phyloP scores from a whole-genome alignment of 495 filamentous ascomycete genomes.

The Podospora australis region DNA sequence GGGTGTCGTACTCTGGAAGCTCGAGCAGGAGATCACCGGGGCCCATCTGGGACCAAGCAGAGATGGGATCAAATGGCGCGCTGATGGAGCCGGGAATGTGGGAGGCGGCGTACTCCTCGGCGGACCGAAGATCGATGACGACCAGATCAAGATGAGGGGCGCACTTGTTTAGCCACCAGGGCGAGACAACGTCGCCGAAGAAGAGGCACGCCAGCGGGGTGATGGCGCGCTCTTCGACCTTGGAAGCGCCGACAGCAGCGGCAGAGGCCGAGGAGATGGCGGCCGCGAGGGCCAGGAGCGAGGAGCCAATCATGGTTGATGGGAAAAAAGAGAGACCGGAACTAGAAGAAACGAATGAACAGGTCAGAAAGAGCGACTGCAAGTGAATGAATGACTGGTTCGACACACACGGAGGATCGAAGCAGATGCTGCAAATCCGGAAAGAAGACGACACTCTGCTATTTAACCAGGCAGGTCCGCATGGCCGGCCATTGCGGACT shows the following conservation, averaged over 20 bases:
- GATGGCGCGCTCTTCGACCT: conserved; percentile 12
- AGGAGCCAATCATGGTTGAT: too few relatives aligned
- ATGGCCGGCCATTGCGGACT: too few relatives aligned
- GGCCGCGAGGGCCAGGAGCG: not conserved
- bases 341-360: too few relatives aligned
- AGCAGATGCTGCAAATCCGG: too few relatives aligned
- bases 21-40: conserved; percentile 17
- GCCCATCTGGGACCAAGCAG: conserved; percentile 17
- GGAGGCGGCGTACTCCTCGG: conserved; percentile 12
- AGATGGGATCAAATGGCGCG: conserved; percentile 19
- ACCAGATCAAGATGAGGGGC: conserved; percentile 10
- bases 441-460: too few relatives aligned
- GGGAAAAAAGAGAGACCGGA: too few relatives aligned
- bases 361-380: too few relatives aligned
- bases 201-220: conserved; percentile 15
- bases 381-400: too few relatives aligned
- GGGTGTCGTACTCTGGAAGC: conserved; percentile 11
- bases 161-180: conserved; percentile 20
- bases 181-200: conserved; percentile 13
- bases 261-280: not conserved
- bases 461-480: too few relatives aligned
- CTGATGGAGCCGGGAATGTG: conserved; percentile 19
- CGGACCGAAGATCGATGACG: conserved; percentile 16
- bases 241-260: not conserved
- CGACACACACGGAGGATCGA: too few relatives aligned